phyloP scores from a whole-genome alignment of 805 yeast genomes.

The Teunomyces pallodes region DNA sequence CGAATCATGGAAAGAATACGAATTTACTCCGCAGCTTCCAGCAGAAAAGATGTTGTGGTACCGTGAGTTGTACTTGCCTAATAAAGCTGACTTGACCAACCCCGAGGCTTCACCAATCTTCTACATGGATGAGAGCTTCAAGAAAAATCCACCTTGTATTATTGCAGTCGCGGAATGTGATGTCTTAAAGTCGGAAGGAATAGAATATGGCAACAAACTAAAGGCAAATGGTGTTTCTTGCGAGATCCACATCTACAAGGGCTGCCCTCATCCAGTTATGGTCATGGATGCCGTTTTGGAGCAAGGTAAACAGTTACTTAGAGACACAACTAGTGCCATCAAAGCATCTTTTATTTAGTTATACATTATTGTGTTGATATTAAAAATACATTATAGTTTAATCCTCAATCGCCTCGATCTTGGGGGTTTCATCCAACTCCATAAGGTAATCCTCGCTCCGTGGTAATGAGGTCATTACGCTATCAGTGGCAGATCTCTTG shows the following conservation, averaged over 20 bases:
- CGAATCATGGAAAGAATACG: slow-evolving; percentile 38
- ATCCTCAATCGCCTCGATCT: slow-evolving; percentile 12
- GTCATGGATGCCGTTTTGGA: slow-evolving; percentile 42
- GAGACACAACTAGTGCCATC: slow-evolving; percentile 29
- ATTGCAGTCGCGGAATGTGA: slow-evolving; percentile 46
- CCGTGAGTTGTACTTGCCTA: slow-evolving; percentile 38
- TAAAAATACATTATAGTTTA: neutral
- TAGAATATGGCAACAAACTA: slow-evolving; percentile 40
- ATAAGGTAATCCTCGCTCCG: slow-evolving; percentile 10
- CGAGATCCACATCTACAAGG: slow-evolving; percentile 34
- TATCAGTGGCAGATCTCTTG: slow-evolving; percentile 36
- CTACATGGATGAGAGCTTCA: slow-evolving; percentile 38
- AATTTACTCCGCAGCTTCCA: slow-evolving; percentile 43
- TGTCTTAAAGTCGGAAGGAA: slow-evolving; percentile 44
- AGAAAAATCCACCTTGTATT: slow-evolving; percentile 38
- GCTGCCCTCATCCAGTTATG: slow-evolving; percentile 50
- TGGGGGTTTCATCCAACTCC: slow-evolving; percentile 19
- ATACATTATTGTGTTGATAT: neutral
- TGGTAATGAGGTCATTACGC: slow-evolving; percentile 16
- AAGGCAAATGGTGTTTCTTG: slow-evolving; percentile 34
- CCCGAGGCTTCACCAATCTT: slow-evolving; percentile 43
- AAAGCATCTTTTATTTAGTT: slow-evolving; percentile 21
- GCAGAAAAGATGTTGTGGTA: slow-evolving; percentile 48
- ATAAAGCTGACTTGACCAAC: slow-evolving; percentile 19
- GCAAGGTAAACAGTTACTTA: slow-evolving; percentile 32